These are phyloP conservation scores for Stephanodiscus triporus DNA, from an alignment of 108 stramenopile genomes.

Conservation along the genomic window DNA sequence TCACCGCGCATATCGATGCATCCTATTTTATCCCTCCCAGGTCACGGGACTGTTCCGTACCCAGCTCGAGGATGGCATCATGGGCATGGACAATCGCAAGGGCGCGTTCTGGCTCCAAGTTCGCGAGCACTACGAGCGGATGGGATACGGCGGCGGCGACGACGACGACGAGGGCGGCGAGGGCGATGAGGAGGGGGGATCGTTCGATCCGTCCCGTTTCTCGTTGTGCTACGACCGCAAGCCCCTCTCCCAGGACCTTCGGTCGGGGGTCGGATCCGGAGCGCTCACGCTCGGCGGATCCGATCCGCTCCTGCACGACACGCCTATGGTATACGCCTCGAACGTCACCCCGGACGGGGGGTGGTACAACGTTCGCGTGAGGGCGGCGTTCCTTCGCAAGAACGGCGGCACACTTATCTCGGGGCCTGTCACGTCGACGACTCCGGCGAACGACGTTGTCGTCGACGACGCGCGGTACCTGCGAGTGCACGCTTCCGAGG, in stretches of 20 bases:
- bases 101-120: constrained; percentile 68
- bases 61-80: constrained; percentile 92
- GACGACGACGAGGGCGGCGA: background rate
- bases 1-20: too few species aligned
- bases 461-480: background rate
- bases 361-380: constrained; percentile 33
- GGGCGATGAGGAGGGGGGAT: constrained; percentile 5
- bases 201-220: constrained; percentile 57
- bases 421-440: background rate
- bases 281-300: constrained; percentile 46
- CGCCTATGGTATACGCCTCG: constrained; percentile 49
- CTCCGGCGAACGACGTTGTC: background rate
- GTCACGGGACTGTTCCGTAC: constrained; percentile 87
- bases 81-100: constrained; percentile 69
- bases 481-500: constrained; percentile 25
- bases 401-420: constrained; percentile 39
- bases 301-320: constrained; percentile 33
- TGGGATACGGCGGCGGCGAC: background rate
- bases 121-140: constrained; percentile 39
- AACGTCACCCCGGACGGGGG: constrained; percentile 36
- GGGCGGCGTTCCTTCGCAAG: constrained; percentile 35
- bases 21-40: too few species aligned
- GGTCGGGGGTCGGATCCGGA: constrained; percentile 40
- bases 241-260: constrained; percentile 22
- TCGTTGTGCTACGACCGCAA: constrained; percentile 67